A percentile compares a stretch with the other conserved stretches of the same genome.
Evolutionary conservation across 805 yeast species (phyloP).

Genomic region (Ogataea trehaloabstinens): DNA sequence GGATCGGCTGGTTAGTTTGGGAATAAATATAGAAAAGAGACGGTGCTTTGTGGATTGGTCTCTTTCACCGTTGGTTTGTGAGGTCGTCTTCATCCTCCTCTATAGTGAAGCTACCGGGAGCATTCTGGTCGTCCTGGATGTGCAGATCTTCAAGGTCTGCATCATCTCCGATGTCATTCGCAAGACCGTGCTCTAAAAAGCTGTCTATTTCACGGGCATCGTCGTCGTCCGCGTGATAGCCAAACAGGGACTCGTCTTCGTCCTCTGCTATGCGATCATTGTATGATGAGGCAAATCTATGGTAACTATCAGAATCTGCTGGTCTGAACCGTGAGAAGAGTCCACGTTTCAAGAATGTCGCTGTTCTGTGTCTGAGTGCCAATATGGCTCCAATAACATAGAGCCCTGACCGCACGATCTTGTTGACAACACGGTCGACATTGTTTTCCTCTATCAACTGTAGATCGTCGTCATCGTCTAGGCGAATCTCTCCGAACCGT

Average conservation of each 20-base stretch:
- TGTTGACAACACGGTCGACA: conserved; percentile 58
- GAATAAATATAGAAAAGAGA: too few species aligned
- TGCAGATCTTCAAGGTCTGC: conserved; percentile 27
- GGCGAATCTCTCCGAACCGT: conserved; percentile 80
- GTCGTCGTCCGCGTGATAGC: conserved; percentile 38
- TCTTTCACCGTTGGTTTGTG: too few species aligned
- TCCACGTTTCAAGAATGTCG: conserved; percentile 24
- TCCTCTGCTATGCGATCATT: conserved; percentile 32
- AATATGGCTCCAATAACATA: conserved; percentile 23
- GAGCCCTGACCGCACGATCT: conserved; percentile 58
- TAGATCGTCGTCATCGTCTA: conserved; percentile 66
- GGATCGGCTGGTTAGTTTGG: too few species aligned
- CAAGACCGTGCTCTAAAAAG: conserved; percentile 33
- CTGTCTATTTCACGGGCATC: conserved; percentile 49
- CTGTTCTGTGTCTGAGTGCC: conserved; percentile 12
- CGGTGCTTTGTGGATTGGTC: too few species aligned
- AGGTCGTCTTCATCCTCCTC: conserved; percentile 6
- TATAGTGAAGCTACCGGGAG: conserved; percentile 6
- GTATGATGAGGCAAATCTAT: conserved; percentile 25
- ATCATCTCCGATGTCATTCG: conserved; percentile 34
- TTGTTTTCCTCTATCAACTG: conserved; percentile 57
- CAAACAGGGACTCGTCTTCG: conserved; percentile 32
- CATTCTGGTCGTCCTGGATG: conserved; percentile 7
- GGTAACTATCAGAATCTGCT: conserved; percentile 12
- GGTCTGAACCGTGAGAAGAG: conserved; percentile 23